phyloP scores from a whole-genome alignment of 306 rosid genomes.

The Glycine soja region DNA sequence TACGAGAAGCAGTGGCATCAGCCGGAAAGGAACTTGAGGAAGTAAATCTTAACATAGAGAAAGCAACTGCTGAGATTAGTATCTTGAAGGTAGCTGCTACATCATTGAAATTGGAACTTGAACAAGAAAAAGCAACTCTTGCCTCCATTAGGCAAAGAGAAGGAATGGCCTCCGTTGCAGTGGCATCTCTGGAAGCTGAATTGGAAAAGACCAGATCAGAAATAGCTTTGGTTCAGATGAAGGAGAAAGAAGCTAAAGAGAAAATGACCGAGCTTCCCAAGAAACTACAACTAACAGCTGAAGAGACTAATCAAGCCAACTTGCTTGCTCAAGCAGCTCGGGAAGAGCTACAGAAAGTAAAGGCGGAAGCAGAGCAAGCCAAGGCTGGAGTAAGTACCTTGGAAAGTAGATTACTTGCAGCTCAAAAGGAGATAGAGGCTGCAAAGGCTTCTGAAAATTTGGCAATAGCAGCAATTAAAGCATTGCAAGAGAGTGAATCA shows the following conservation, averaged over 20 bases:
- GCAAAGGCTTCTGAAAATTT: constrained; percentile 90
- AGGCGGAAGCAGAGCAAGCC: constrained; percentile 90
- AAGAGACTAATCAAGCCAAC: constrained; percentile 87
- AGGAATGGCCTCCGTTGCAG: constrained; percentile 95
- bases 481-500: constrained; percentile 87
- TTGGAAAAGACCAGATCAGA: constrained; percentile 82
- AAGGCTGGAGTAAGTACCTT: constrained; percentile 92
- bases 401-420: constrained; percentile 89
- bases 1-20: constrained; percentile 77
- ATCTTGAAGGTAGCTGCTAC: constrained; percentile 85
- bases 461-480: constrained; percentile 94
- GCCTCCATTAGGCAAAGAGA: constrained; percentile 82
- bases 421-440: constrained; percentile 95
- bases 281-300: constrained; percentile 79
- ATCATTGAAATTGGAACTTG: constrained; percentile 82
- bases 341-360: constrained; percentile 77
- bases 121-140: constrained; percentile 76
- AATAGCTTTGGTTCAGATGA: constrained; percentile 88
- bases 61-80: constrained; percentile 83
- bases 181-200: constrained; percentile 90
- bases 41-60: constrained; percentile 86
- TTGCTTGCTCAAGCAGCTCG: constrained; percentile 68
- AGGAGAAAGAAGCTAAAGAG: constrained; percentile 91
- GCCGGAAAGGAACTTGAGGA: constrained; percentile 86
- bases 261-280: constrained; percentile 79